These are phyloP conservation scores for Daedaleopsis nitida DNA, from an alignment of 768 basidiomycete species.

Conservation along the genomic window DNA sequence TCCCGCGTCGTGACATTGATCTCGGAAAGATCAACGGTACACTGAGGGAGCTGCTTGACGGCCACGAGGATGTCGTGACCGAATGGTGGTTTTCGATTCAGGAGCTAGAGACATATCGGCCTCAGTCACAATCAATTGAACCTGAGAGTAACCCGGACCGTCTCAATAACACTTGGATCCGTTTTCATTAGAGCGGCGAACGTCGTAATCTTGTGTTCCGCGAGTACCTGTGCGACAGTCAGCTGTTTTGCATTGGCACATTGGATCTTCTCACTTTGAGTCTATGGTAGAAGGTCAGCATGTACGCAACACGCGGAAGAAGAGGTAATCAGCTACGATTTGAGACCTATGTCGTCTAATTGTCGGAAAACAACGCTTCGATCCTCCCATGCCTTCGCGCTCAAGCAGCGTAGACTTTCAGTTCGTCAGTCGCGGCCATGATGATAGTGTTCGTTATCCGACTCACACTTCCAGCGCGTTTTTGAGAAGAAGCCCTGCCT, in stretches of 20 bases:
- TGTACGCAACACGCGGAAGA: too few species aligned
- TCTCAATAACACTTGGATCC: conserved; percentile 63
- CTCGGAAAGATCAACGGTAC: conserved; percentile 55
- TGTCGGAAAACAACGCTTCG: conserved; percentile 83
- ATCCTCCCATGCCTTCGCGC: conserved; percentile 92
- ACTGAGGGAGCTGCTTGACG: conserved; percentile 66
- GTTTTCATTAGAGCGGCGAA: conserved; percentile 58
- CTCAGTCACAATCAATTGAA: neutral
- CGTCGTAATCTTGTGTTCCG: conserved; percentile 68
- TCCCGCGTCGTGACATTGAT: conserved; percentile 40
- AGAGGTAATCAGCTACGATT: conserved; percentile 54
- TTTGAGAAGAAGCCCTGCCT: conserved; percentile 68
- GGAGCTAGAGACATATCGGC: conserved; percentile 44
- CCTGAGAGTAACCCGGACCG: conserved; percentile 38
- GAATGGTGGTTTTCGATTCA: conserved; percentile 76
- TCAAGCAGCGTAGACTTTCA: conserved; percentile 69
- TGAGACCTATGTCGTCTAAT: conserved; percentile 88
- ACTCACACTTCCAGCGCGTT: conserved; percentile 75
- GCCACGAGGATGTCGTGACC: conserved; percentile 68
- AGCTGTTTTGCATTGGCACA: neutral
- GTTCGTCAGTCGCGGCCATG: neutral
- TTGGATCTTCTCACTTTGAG: conserved; percentile 25
- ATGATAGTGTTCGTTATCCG: neutral
- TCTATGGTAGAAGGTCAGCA: conserved; percentile 3
- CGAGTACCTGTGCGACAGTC: conserved; percentile 57